A percentile compares a stretch with the other conserved stretches of the same genome.
Conservation (phyloP, 345 rosid genomes). For the Aegle marmelos region DNA sequence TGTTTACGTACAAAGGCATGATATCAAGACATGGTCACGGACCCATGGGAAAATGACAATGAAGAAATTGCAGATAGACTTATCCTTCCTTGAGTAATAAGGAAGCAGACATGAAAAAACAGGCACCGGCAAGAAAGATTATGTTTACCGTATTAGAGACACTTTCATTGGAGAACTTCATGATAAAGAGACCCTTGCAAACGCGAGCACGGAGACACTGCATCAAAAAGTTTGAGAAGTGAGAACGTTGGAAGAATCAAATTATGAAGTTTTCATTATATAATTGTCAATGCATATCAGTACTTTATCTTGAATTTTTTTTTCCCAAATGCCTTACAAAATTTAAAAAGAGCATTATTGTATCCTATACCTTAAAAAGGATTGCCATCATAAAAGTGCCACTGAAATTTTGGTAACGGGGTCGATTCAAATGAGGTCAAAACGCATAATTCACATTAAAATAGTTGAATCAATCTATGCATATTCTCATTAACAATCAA, state of each 20-base stretch:
- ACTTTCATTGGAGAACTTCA: slow-evolving; percentile 18
- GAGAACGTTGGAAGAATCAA: neutral
- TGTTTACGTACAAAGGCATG: neutral
- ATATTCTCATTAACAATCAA: neutral
- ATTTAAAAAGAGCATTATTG: neutral
- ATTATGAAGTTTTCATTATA: neutral
- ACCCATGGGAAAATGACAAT: neutral
- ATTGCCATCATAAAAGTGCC: neutral
- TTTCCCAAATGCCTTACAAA: neutral
- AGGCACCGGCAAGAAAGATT: slow-evolving; percentile 6
- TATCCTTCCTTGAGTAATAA: neutral
- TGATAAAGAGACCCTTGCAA: slow-evolving; percentile 4
- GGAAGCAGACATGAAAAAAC: neutral
- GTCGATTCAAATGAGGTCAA: neutral
- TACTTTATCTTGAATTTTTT: neutral
- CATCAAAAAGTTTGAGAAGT: slow-evolving; percentile 16
- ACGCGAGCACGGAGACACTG: slow-evolving; percentile 29
- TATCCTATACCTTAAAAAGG: neutral
- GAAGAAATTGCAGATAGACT: neutral
- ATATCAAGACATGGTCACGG: neutral
- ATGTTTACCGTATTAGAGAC: slow-evolving; percentile 25
- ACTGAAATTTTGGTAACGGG: neutral
- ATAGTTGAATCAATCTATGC: neutral
- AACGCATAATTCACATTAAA: neutral
- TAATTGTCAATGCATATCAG: neutral